Evolutionary conservation across 257 asterid genomes (phyloP), one percentile per base, ranked within the genome.

Genomic region (Hygrophila difformis): DNA sequence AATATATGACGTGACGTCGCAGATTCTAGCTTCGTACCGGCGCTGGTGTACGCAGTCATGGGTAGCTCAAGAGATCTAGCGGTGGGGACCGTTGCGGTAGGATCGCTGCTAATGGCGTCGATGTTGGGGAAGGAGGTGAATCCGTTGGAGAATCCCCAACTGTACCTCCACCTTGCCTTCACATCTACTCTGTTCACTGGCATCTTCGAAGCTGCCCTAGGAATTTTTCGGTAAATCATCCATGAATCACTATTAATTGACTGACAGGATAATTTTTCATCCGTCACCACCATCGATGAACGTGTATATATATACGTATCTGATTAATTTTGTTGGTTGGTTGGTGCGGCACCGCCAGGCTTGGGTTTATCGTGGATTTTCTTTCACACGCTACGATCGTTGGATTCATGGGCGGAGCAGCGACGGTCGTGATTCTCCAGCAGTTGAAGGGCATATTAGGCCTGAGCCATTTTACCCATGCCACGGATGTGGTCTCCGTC

Each of bases 361-460:
- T 89, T 61, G 98, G 98, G 67, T 89, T 89, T 36, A 73, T 89
- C 0, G 98, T 85, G 50, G 98, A 89, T 66, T 89, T 89, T 61
- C 72, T 89, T n/a, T 89, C 98, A 31, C 96, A 89, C 65, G 93
- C 98, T 54, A 85, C 96, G 0, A 89, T 89, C 31, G 93, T 89
- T 20, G 96, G 96, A 38, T 89, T 89, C 82, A 89, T 85, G 98
- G 88, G 70, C 0, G 98, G 98, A 31, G 94, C 98, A 1, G 98
- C 96, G 0, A 89, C 98, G 14, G 96, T 89, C 2, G 96, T 91
- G 23, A 66, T 75, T 56, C 71, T 91, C 0, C 98, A 91, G 41
- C 98, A 91, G 59, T 53, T 91, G 0, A 91, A 82, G 56, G 92
- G 96, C 15, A 22, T 91, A 0, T 60, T 91, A 4, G 98, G 96